Base-by-base conservation (phyloP, 208 protist species). In the Crithidia acanthocephali region DNA sequence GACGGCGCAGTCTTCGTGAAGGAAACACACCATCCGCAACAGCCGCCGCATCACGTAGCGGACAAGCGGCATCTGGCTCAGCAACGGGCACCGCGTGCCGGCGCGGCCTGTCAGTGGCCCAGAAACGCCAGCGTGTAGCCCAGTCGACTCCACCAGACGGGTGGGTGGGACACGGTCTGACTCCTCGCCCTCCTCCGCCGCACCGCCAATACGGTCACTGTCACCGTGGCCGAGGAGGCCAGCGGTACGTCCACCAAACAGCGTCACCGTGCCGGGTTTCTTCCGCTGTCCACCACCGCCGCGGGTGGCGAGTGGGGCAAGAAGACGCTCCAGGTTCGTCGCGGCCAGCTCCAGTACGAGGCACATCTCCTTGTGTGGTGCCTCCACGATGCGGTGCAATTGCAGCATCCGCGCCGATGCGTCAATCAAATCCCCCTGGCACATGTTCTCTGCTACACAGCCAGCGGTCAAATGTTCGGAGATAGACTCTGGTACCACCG, bases 291-390 rank as follows among this genome's bases (percentile, higher is more conserved):
- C 72, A 11, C 37, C 72, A 11, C 65, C 66, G 8, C 35, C 51
- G 51, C 33, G 37, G 20, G 47, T 16, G 8, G 45, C 65, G 2
- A 48, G 57, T 0, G 72, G 47, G 2, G 88, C 55, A 1, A 83
- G 37, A 2, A 94, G 52, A n/a, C 72, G 79, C 23, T 83, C 84
- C 15, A 97, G 64, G 73, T 95, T 90, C 0, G 87, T 66, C 10
- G 75, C 78, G 27, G 85, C 91, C 13, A 82, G 67, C 66, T 95
- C 88, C 79, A 97, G 59, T 58, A 94, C 85, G 8, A 97, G 80
- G 45, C 92, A 97, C 55, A 95, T 66, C 59, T 95, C 92, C 23
- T 76, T 60, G 58, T 92, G 85, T 20, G 92, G 89, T 1, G 92
- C 88, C 75, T 94, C 92, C 20, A 95, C 84, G 22, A 93, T 73